Evolutionary conservation across 331 rosid genomes (phyloP), one percentile per base, ranked within the genome.

Genomic region (Acacia pycnantha): DNA sequence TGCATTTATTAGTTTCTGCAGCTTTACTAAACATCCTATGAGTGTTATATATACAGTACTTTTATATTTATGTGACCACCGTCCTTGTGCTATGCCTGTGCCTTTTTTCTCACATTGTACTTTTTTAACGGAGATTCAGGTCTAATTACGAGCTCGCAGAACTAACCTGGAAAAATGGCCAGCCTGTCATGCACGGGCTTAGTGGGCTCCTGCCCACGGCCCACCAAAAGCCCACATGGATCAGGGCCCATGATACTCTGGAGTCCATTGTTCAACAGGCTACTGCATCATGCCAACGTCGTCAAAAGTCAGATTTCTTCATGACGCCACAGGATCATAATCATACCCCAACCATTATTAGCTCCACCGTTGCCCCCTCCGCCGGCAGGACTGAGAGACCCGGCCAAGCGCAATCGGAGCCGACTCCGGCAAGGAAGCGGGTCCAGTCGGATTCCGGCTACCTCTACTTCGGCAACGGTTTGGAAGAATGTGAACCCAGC

Each of bases 181-280:
- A 82, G 19, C 79, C 85, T 58, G 85, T 82, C 70, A 77, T 83
- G 81, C 88, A 91, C 82, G 90, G 87, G 87, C 83, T 87, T 72
- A 81, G 78, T 79, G 89, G 91, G 77, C 81, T 83, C 46, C 80
- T 12, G 3, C 76, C 85, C 14, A 50, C 71, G 0, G 22, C 81
- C 59, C 77, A 81, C 8, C 37, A 75, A 65, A 92, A 89, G 83
- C 86, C 90, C 81, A 83, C 81, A 12, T 84, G 88, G 92, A 48
- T 64, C 16, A 83, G 66, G 70, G 85, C 92, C 71, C 73, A 83
- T 27, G 91, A 86, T 14, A 93, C 95, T 26, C 78, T 93, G 11
- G 95, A 93, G 80, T 91, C 95, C 8, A 46, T 93, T 19, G 95
- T 93, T 59, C 83, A 84, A 56, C 97, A 90, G 74, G 97, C 91